phyloP scores from a whole-genome alignment of 108 stramenopile species.

The Mayamaea pseudoterrestris region DNA sequence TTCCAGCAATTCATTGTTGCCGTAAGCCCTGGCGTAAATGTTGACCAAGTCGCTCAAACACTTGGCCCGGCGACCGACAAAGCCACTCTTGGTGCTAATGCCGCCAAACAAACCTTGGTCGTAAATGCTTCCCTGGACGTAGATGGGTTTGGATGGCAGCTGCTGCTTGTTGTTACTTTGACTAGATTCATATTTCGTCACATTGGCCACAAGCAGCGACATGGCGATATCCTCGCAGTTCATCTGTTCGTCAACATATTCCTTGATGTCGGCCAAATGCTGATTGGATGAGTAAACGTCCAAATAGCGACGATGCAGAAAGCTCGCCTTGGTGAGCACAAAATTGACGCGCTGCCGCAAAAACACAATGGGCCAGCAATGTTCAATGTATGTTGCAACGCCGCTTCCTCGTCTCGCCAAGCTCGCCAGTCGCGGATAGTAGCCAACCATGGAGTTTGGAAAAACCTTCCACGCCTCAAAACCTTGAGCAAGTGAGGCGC shows the following conservation, averaged over 20 bases:
- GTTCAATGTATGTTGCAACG: conserved; percentile 13
- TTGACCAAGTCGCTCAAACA: conserved; percentile 25
- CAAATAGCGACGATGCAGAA: conserved; percentile 37
- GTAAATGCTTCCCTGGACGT: conserved; percentile 32
- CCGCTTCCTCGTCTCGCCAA: conserved; percentile 3
- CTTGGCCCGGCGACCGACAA: conserved; percentile 27
- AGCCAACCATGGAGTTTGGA: conserved; percentile 46
- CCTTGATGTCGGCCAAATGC: conserved; percentile 32
- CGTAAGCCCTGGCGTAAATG: conserved; percentile 16
- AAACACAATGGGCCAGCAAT: conserved; percentile 39
- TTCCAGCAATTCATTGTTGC: conserved; percentile 26
- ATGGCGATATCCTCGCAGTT: conserved; percentile 65
- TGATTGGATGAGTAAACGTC: conserved; percentile 17
- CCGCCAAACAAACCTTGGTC: conserved; percentile 41
- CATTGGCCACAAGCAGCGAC: conserved; percentile 44
- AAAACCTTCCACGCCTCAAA: conserved; percentile 29
- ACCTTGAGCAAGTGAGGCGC: conserved; percentile 19
- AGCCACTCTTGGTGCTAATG: conserved; percentile 33
- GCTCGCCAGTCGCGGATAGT: conserved; percentile 38
- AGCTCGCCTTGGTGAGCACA: conserved; percentile 48
- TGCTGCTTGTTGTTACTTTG: neutral
- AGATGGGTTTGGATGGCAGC: conserved; percentile 19
- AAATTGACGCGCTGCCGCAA: conserved; percentile 28
- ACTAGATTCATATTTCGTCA: conserved; percentile 9
- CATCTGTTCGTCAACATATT: conserved; percentile 47